These are phyloP conservation scores for Blastobotrys apis DNA, from an alignment of 1,139 yeast genomes.

Conservation along the genomic window DNA sequence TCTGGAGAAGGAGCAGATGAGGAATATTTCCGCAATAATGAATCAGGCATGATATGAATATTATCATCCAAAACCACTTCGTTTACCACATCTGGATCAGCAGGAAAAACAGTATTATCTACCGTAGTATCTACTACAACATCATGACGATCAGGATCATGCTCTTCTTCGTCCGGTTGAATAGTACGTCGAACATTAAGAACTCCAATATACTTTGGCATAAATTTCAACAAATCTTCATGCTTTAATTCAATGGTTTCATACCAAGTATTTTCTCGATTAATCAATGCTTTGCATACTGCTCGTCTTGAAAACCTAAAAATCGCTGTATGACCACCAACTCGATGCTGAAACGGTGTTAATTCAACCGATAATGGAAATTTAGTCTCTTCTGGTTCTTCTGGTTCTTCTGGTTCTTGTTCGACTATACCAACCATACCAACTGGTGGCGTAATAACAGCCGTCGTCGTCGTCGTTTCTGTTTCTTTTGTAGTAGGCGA, in stretches of 20 bases:
- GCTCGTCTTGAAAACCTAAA: conserved; percentile 87
- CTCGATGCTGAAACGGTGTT: conserved; percentile 84
- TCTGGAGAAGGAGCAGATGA: conserved; percentile 51
- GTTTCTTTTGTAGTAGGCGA: neutral
- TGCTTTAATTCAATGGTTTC: conserved; percentile 79
- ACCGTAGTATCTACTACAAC: neutral
- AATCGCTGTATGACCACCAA: conserved; percentile 98
- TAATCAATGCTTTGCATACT: conserved; percentile 90
- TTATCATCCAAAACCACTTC: conserved; percentile 88
- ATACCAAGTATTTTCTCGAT: conserved; percentile 86
- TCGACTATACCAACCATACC: neutral
- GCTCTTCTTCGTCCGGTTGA: conserved; percentile 21
- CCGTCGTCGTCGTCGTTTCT: neutral
- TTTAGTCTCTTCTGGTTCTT: conserved; percentile 13
- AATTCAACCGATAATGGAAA: conserved; percentile 62
- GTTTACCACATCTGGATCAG: conserved; percentile 5
- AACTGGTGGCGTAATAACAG: neutral
- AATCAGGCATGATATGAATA: conserved; percentile 80
- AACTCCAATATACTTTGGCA: conserved; percentile 95
- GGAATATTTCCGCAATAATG: conserved; percentile 62
- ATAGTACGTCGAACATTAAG: conserved; percentile 79
- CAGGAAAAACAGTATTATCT: too few relatives aligned
- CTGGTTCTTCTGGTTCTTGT: too few relatives aligned
- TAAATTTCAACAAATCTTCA: conserved; percentile 69
- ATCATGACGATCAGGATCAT: conserved; percentile 12